Percentiles rank a stretch among this genome's conserved stretches.
Conservation (phyloP, 495 filamentous ascomycete species). For the Aspergillus egyptiacus region DNA sequence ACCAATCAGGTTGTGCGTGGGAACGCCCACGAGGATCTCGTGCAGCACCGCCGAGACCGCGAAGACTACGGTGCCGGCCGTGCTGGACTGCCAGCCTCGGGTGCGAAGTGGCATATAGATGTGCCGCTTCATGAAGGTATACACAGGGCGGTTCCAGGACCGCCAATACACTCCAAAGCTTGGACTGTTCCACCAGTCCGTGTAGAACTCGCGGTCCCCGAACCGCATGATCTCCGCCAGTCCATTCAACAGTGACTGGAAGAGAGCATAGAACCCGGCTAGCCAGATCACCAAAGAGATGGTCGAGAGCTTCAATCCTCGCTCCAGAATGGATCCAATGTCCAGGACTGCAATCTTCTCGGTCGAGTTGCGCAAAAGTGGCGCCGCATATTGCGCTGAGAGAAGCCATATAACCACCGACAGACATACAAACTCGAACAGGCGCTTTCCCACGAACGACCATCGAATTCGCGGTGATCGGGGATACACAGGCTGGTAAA, state of each 20-base stretch:
- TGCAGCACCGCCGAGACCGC: slow-evolving; percentile 80
- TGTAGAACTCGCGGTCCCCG: slow-evolving; percentile 90
- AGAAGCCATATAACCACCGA: slow-evolving; percentile 88
- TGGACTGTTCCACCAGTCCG: slow-evolving; percentile 94
- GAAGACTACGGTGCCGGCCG: slow-evolving; percentile 75
- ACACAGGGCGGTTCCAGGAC: slow-evolving; percentile 95
- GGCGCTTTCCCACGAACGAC: slow-evolving; percentile 76
- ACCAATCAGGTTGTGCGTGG: slow-evolving; percentile 93
- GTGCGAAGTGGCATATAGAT: slow-evolving; percentile 80
- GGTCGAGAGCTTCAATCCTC: slow-evolving; percentile 88
- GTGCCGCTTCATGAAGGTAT: slow-evolving; percentile 91
- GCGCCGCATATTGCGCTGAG: slow-evolving; percentile 86
- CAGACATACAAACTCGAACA: slow-evolving; percentile 67
- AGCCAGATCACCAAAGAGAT: slow-evolving; percentile 94
- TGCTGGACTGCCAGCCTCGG: slow-evolving; percentile 62
- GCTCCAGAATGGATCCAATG: slow-evolving; percentile 74
- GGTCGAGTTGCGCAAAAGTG: slow-evolving; percentile 80
- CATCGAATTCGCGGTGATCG: slow-evolving; percentile 71
- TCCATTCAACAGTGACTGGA: slow-evolving; percentile 84
- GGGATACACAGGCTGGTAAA: slow-evolving; percentile 96
- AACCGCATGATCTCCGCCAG: slow-evolving; percentile 86
- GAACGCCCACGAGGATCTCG: slow-evolving; percentile 87
- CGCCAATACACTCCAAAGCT: slow-evolving; percentile 87
- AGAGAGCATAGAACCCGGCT: slow-evolving; percentile 91
- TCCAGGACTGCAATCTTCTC: slow-evolving; percentile 78